These are phyloP conservation scores for Penicillium oxalicum DNA, from an alignment of 2,329 filamentous ascomycete genomes.

Conservation along the genomic window DNA sequence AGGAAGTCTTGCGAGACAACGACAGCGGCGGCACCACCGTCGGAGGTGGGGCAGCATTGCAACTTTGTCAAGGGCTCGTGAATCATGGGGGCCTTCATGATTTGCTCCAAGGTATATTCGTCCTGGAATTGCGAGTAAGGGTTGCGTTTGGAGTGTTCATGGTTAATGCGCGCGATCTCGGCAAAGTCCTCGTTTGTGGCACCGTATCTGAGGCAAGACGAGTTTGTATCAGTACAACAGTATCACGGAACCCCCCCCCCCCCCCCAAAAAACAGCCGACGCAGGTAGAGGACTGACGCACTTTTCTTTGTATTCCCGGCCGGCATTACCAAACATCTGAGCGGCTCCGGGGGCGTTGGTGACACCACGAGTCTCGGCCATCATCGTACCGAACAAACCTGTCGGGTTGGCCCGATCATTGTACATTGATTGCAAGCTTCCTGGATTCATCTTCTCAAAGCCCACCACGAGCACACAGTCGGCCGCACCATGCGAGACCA, in stretches of 20 bases:
- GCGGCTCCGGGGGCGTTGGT: constrained; percentile 79
- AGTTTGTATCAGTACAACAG: background rate
- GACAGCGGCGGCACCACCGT: constrained; percentile 82
- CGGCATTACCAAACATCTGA: constrained; percentile 94
- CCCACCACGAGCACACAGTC: constrained; percentile 88
- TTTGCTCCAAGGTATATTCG: constrained; percentile 80
- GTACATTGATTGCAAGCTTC: constrained; percentile 77
- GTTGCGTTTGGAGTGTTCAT: constrained; percentile 84
- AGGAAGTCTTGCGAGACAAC: constrained; percentile 86
- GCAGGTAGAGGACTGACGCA: constrained; percentile 35
- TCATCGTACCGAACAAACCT: constrained; percentile 67
- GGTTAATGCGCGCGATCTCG: constrained; percentile 89
- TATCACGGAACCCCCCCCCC: too few relatives aligned
- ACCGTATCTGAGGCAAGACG: constrained; percentile 57
- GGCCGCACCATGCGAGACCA: constrained; percentile 72
- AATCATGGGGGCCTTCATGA: constrained; percentile 70
- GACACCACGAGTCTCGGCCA: constrained; percentile 73
- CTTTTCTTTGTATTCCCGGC: constrained; percentile 91
- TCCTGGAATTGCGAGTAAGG: constrained; percentile 97
- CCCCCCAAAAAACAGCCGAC: too few relatives aligned
- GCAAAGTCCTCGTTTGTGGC: constrained; percentile 82
- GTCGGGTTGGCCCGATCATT: constrained; percentile 78
- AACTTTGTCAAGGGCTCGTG: constrained; percentile 87
- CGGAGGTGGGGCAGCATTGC: constrained; percentile 96
- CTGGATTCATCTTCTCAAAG: constrained; percentile 97